Evolutionary conservation across 2,329 filamentous ascomycete species (phyloP), one percentile per base, ranked within the genome.

Genomic region (Capronia coronata): DNA sequence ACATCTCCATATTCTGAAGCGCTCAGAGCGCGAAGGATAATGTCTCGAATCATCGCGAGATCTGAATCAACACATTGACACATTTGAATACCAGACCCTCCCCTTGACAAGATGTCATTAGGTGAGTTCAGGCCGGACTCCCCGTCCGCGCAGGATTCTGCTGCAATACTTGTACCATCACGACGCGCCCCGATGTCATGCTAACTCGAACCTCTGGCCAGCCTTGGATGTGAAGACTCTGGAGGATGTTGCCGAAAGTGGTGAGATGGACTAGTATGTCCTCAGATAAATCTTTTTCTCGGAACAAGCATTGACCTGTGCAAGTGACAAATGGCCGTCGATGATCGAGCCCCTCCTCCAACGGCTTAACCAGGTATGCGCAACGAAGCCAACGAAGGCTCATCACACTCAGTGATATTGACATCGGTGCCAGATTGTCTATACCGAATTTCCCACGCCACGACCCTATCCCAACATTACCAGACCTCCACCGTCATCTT

Each of bases 401-500:
- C 29, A 10, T 44, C 29, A 10, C 18, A 11, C 9, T 34, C 19
- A 32, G 7, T n/a, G 29, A 4, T 37, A 7, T 48, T 54, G 42
- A 53, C 32, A 34, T 8, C 16, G 25, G 18, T 16, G 16, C 46
- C 52, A 94, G 87, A 91, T 89, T 59, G 79, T 86, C 34, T 78
- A 79, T 66, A 75, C 81, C 64, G 82, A 84, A 45, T 95, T 94
- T 61, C 82, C 86, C 35, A 83, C 84, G 59, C 86, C 86, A 18
- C 50, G 51, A 41, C 9, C 74, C 71, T 46, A 68, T 80, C 45
- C 75, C 71, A 37, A 67, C 69, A 52, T 62, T 70, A 59, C 63
- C 71, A 47, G 63, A 70, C 51, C 62, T 64, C 59, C 68, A 64
- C 54, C 70, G 67, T 50, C 65, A 65, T 45, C 47, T 6, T 56